Base-by-base conservation (phyloP, 2,329 filamentous ascomycete genomes). In the Rhynchosporium graminicola region DNA sequence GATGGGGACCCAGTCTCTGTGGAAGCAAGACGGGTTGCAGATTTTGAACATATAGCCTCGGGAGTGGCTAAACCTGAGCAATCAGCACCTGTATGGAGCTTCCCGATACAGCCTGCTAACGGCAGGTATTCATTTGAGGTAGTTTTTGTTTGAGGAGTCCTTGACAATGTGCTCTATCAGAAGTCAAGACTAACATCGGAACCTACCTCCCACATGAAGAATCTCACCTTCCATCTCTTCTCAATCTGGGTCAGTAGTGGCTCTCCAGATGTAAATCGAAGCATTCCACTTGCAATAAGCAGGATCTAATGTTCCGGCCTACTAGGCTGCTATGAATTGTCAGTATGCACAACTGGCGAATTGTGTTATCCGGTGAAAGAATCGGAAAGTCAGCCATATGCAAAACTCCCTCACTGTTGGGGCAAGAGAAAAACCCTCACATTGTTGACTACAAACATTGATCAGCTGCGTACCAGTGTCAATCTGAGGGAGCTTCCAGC, bases 331-430 rank as follows among this genome's bases (percentile, higher is more conserved):
- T 51, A 29, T 29, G 36, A 51, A 51, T 51, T 3, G 6, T 36
- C 13, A 36, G 9, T 36, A 15, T n/a, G 48, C 10, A 36, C 7
- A 29, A 31, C 2, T 29, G 13, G 3, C 48, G 48, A 38, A 15
- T 51, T 5, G 10, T 51, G 13, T 20, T 36, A 15, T n/a, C 31
- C 31, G n/a, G 9, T 4, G 31, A 36, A 7, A 8, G 36, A 36
- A n/a, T 51, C 6, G 7, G 20, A 12, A 51, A 51, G 3, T 12
- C 48, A 36, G 12, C 7, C 48, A 33, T 51, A 51, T 6, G 48
- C 48, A 51, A 51, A 26, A 50, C 47, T 50, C 10, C 33, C 47
- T 31, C 47, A 50, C 10, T 50, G 47, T 15, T 50, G 47, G 47
- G 47, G 47, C 20, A 50, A 9, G n/a, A 29, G 26, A 26, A 33